A percentile compares a stretch with the other conserved stretches of the same genome.
These are phyloP conservation scores for Anthracocystis panici-leucophaei DNA, from an alignment of 1,284 basidiomycete genomes.

Conservation along the genomic window DNA sequence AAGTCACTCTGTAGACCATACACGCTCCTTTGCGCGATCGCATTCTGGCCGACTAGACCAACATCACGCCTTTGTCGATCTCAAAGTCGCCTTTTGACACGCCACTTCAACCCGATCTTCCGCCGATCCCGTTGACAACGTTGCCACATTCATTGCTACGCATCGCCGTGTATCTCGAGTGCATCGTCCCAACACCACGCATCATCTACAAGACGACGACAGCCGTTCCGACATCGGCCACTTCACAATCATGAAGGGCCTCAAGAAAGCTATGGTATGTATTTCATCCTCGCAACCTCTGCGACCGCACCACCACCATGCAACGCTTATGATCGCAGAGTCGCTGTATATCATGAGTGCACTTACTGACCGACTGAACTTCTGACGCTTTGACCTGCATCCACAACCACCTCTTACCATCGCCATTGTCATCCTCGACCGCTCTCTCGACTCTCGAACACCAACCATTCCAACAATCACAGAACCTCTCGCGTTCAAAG, in stretches of 20 bases:
- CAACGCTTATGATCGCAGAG: not conserved
- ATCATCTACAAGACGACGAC: not conserved
- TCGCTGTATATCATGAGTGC: not conserved
- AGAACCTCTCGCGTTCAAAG: constrained; percentile 67
- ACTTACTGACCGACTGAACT: constrained; percentile 1
- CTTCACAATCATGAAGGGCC: constrained; percentile 64
- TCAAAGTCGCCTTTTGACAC: not conserved
- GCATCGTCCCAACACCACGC: not conserved
- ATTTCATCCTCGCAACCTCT: not conserved
- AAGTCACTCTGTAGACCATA: not conserved
- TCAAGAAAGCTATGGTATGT: constrained; percentile 70
- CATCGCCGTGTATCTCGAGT: not conserved
- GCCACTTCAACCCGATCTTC: not conserved
- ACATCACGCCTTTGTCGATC: not conserved
- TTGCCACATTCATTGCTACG: not conserved
- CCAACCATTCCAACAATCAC: not conserved
- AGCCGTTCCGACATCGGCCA: constrained; percentile 5
- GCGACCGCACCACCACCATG: not conserved
- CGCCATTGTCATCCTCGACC: not conserved
- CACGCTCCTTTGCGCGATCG: not conserved
- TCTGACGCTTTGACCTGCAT: too few species aligned
- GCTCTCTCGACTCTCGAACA: not conserved
- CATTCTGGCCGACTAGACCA: not conserved
- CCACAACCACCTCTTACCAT: not conserved
- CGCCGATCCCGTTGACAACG: not conserved